Evolutionary conservation across 805 yeast species (phyloP).

Genomic region (Metschnikowia dekortorum): DNA sequence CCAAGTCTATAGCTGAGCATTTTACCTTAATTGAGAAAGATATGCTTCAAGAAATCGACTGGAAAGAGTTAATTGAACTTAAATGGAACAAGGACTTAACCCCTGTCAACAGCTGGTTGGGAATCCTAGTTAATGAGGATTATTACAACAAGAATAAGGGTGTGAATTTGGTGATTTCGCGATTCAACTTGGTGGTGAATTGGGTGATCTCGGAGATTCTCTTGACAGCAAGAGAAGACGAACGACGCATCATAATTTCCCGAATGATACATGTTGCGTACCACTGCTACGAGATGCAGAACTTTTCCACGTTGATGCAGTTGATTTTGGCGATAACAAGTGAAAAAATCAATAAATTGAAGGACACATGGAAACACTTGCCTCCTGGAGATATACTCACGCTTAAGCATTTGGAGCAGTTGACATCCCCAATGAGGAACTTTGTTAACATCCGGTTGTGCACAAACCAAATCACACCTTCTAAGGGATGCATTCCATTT

Average conservation of each 20-base stretch:
- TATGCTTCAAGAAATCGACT: conserved; percentile 77
- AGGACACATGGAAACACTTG: conserved; percentile 69
- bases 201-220: conserved; percentile 90
- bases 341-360: conserved; percentile 52
- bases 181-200: conserved; percentile 84
- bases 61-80: conserved; percentile 82
- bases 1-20: conserved; percentile 69
- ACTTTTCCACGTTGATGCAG: conserved; percentile 85
- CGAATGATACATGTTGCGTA: conserved; percentile 84
- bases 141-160: conserved; percentile 55
- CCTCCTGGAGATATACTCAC: conserved; percentile 67
- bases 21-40: conserved; percentile 86
- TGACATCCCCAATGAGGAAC: conserved; percentile 72
- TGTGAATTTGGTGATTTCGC: conserved; percentile 70
- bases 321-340: conserved; percentile 77
- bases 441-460: conserved; percentile 63
- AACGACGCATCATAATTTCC: conserved; percentile 70
- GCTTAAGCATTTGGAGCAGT: conserved; percentile 62
- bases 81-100: conserved; percentile 64
- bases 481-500: conserved; percentile 84
- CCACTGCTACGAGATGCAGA: conserved; percentile 66
- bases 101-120: conserved; percentile 81
- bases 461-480: conserved; percentile 54
- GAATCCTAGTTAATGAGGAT: conserved; percentile 55
- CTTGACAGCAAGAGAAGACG: conserved; percentile 54